Base-by-base conservation (phyloP, 495 filamentous ascomycete species). In the Xylaria grammica region DNA sequence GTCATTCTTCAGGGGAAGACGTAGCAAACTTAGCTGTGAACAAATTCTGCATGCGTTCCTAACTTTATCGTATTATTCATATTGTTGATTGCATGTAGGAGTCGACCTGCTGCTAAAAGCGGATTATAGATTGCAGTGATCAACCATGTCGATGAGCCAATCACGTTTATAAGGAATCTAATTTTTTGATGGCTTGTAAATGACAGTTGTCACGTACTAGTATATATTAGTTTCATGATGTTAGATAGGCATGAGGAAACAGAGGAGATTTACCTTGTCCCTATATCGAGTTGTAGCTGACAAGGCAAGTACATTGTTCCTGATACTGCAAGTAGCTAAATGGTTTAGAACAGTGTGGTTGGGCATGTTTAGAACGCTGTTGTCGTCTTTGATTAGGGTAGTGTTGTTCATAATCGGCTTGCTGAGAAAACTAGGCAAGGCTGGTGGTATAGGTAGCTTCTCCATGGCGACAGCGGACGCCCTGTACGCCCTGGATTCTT, bases 311-410 rank as follows among this genome's bases (percentile, higher is more conserved):
- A 98, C 91, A 59, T 91, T 90, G 63, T 96, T 91, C 78, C 97
- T 97, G 76, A 99, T 99, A 76, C 93, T 97, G 81, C 93, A 97
- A 4, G 95, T 99, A n/a, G 94, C 94, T 50, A 99, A 80, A 75
- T 99, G 95, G 67, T 99, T 99, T 67, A 99, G 78, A 27, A 99
- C 92, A 2, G 95, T 97, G 67, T 99, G 95, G 69, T 98, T 99
- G 15, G 95, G 95, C 81, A 97, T 93, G 55, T 89, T 93, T 42
- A 99, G 77, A 46, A 99, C 96, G 78, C 93, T 97, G 75, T 92
- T 96, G 73, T 99, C 95, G 77, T 98, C 95, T 79, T 97, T 98
- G 82, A 97, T 93, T 2, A 92, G 86, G 7, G 89, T 94, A 7
- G 86, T 89, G 46, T 90, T 90, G 74, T 99, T 99, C 62, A 99